Evolutionary conservation across 768 basidiomycete genomes (phyloP).

Genomic region (Kockovaella imperatae): DNA sequence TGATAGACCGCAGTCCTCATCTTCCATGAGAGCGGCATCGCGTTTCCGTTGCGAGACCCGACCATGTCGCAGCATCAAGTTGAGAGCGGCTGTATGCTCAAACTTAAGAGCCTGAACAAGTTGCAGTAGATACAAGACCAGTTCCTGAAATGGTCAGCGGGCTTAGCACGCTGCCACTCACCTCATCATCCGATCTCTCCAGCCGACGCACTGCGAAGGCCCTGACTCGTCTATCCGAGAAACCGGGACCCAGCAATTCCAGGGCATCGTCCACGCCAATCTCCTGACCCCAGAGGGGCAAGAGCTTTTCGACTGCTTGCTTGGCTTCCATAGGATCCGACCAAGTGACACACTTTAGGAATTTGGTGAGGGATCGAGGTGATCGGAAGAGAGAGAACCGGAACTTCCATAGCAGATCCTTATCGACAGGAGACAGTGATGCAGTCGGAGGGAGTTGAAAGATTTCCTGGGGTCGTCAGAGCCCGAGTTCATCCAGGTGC

Average conservation of each 20-base stretch:
- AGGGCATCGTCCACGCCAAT: constrained; percentile 95
- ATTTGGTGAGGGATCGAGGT: constrained; percentile 81
- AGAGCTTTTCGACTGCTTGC: constrained; percentile 89
- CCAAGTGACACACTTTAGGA: constrained; percentile 96
- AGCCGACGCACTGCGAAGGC: constrained; percentile 91
- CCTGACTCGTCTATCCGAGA: constrained; percentile 61
- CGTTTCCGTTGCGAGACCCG: constrained; percentile 9
- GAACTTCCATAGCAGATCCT: constrained; percentile 97
- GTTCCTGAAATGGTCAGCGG: constrained; percentile 55
- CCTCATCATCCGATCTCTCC: constrained; percentile 87
- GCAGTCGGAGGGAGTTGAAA: constrained; percentile 86
- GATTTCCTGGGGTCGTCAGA: constrained; percentile 56
- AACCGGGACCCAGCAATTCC: constrained; percentile 84
- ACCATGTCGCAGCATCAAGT: constrained; percentile 2
- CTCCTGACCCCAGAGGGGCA: constrained; percentile 88
- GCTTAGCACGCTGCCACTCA: constrained; percentile 44
- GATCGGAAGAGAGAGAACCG: constrained; percentile 82
- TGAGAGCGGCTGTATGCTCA: constrained; percentile 57
- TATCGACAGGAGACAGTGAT: constrained; percentile 77
- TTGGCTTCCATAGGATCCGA: constrained; percentile 91
- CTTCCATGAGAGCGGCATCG: constrained; percentile 51
- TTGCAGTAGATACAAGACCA: constrained; percentile 84
- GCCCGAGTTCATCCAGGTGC: neutral
- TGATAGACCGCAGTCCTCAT: constrained; percentile 85
- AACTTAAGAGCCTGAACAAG: constrained; percentile 97